These are phyloP conservation scores for Polychaeton citri DNA, from an alignment of 2,329 filamentous ascomycete genomes.

Conservation along the genomic window DNA sequence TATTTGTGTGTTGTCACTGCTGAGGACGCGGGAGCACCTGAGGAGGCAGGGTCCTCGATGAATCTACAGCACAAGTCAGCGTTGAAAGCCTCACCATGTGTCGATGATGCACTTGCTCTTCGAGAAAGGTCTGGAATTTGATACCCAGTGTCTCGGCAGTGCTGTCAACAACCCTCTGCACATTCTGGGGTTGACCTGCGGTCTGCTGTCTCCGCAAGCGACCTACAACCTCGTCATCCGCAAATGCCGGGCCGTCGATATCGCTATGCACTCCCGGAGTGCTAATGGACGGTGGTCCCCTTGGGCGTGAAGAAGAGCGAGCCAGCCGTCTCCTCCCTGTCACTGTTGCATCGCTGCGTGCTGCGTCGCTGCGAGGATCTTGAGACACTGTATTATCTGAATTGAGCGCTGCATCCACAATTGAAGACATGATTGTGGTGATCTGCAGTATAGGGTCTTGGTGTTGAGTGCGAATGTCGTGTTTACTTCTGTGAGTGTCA, in stretches of 20 bases:
- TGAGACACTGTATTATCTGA: slow-evolving; percentile 30
- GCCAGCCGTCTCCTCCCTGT: slow-evolving; percentile 17
- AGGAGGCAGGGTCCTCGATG: slow-evolving; percentile 54
- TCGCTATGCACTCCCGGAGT: slow-evolving; percentile 41
- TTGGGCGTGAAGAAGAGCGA: slow-evolving; percentile 42
- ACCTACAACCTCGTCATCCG: slow-evolving; percentile 50
- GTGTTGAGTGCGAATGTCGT: not conserved
- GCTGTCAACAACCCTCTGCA: slow-evolving; percentile 62
- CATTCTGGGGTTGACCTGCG: slow-evolving; percentile 26
- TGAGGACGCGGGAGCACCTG: slow-evolving; percentile 52
- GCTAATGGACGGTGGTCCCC: slow-evolving; percentile 39
- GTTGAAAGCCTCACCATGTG: not conserved
- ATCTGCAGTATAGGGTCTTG: not conserved
- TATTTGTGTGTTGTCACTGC: slow-evolving; percentile 66
- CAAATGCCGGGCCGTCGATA: slow-evolving; percentile 35
- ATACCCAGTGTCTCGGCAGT: slow-evolving; percentile 63
- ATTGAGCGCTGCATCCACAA: slow-evolving; percentile 36
- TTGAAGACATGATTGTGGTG: slow-evolving; percentile 39
- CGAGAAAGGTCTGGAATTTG: slow-evolving; percentile 68
- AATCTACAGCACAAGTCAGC: slow-evolving; percentile 40
- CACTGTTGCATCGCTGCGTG: slow-evolving; percentile 12
- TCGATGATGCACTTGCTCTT: slow-evolving; percentile 48
- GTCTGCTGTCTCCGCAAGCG: slow-evolving; percentile 32
- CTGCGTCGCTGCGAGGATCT: slow-evolving; percentile 22
- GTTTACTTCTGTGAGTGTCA: too few species aligned